phyloP scores from a whole-genome alignment of 108 stramenopile genomes.

The Schizochytrium sp. region DNA sequence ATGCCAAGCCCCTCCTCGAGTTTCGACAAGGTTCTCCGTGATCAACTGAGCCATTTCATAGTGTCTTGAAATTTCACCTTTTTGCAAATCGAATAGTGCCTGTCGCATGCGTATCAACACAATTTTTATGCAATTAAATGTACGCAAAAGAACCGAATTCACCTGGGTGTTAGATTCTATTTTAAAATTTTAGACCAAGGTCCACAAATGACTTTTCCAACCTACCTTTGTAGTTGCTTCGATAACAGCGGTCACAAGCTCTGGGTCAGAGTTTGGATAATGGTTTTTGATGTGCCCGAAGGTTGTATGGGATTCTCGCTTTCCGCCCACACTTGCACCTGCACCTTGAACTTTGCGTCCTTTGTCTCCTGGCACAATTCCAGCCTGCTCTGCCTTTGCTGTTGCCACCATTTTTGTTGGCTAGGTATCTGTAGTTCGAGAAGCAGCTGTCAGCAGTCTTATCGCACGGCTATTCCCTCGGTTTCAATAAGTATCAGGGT shows the following conservation, averaged over 20 bases:
- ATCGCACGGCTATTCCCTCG: no score
- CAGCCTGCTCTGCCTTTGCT: neutral
- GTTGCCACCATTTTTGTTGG: neutral
- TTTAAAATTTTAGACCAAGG: no score
- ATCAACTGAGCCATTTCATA: conserved; percentile 39
- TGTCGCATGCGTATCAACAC: neutral
- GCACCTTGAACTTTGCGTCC: neutral
- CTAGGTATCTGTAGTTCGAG: no score
- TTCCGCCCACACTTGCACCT: neutral
- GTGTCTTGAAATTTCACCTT: conserved; percentile 14
- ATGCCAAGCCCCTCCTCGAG: conserved; percentile 32
- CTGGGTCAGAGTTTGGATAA: conserved; percentile 18
- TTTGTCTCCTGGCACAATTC: neutral
- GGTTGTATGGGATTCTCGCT: neutral
- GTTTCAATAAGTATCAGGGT: no score
- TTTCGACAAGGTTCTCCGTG: neutral
- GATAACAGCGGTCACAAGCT: neutral
- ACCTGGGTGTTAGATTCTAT: no score
- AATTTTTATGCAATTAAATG: no score
- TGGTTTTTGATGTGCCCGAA: conserved; percentile 29
- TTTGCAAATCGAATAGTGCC: conserved; percentile 27
- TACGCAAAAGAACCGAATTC: no score
- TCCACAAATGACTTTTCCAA: neutral
- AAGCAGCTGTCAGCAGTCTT: no score
- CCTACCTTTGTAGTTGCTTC: conserved; percentile 39